Percentiles rank a stretch among this genome's conserved stretches.
Conservation (phyloP, 2,329 filamentous ascomycete species). For the Mariannaea sp. region DNA sequence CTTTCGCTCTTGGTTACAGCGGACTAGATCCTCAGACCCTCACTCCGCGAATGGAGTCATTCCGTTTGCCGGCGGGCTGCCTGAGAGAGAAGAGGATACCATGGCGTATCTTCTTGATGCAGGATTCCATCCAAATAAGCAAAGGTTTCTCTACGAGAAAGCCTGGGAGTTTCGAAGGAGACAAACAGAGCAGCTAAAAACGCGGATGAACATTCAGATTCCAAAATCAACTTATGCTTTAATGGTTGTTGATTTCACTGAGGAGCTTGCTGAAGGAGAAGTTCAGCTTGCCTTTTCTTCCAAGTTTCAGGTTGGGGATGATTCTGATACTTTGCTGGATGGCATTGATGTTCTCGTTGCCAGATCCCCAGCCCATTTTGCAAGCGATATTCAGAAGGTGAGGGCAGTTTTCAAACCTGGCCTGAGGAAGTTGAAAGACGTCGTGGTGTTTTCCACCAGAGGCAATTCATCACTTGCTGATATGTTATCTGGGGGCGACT, state of each 20-base stretch:
- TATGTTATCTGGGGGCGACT: conserved; percentile 78
- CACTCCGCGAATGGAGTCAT: conserved; percentile 48
- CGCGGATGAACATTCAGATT: conserved; percentile 64
- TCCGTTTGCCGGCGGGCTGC: conserved; percentile 56
- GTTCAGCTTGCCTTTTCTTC: conserved; percentile 71
- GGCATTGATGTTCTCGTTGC: conserved; percentile 68
- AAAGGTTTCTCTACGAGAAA: conserved; percentile 54
- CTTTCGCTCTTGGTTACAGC: conserved; percentile 60
- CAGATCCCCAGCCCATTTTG: conserved; percentile 70
- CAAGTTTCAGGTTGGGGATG: conserved; percentile 62
- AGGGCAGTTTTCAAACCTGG: conserved; percentile 61
- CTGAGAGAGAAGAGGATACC: conserved; percentile 53
- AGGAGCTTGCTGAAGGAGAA: conserved; percentile 65
- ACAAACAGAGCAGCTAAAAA: conserved; percentile 58
- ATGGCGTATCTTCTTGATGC: conserved; percentile 60
- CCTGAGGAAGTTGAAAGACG: conserved; percentile 72
- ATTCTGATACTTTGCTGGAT: conserved; percentile 59
- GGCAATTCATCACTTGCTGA: conserved; percentile 68
- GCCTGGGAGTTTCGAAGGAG: conserved; percentile 53
- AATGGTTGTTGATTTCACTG: conserved; percentile 71
- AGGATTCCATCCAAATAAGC: conserved; percentile 61
- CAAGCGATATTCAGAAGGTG: conserved; percentile 75
- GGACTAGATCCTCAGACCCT: conserved; percentile 44
- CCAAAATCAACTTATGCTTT: conserved; percentile 64
- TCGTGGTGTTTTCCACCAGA: conserved; percentile 74